Percentiles rank a stretch among this genome's conserved stretches.
phyloP scores from a whole-genome alignment of 2,329 filamentous ascomycete species.

The Aschersonia sp. region DNA sequence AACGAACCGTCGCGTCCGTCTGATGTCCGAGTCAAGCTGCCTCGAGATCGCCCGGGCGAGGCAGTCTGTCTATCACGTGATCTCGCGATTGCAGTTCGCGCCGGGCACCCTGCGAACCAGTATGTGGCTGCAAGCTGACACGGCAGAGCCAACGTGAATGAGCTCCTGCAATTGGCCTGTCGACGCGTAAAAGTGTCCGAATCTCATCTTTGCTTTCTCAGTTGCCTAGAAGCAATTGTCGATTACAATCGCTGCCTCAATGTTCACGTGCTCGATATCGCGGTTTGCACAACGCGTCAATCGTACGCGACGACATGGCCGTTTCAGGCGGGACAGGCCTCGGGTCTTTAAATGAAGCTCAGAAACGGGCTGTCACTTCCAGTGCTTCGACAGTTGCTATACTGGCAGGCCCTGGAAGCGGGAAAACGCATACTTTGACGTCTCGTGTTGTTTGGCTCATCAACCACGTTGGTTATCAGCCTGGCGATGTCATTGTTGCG shows the following conservation, averaged over 20 bases:
- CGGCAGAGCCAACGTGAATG: too few species aligned
- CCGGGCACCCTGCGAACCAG: too few species aligned
- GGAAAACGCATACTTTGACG: constrained; percentile 92
- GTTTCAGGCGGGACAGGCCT: constrained; percentile 19
- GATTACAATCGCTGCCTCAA: background rate
- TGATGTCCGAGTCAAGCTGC: too few species aligned
- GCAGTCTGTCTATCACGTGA: background rate
- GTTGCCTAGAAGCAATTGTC: background rate
- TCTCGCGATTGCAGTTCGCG: background rate
- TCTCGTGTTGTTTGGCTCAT: constrained; percentile 85
- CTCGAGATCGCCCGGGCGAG: too few species aligned
- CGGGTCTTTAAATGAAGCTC: constrained; percentile 36
- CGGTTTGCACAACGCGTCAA: constrained; percentile 4
- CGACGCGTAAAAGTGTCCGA: too few species aligned
- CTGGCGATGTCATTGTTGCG: constrained; percentile 83
- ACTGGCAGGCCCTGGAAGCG: constrained; percentile 53
- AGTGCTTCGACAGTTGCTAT: constrained; percentile 44
- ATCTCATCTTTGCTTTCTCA: too few species aligned
- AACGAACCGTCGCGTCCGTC: too few species aligned
- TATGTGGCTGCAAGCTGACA: too few species aligned
- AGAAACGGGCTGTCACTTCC: constrained; percentile 40
- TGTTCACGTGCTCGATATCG: constrained; percentile 1
- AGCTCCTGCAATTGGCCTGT: too few species aligned
- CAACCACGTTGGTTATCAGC: constrained; percentile 53
- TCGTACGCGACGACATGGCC: constrained; percentile 12